A percentile compares a stretch with the other conserved stretches of the same genome.
Conservation (phyloP, 805 yeast genomes). For the Teunomyces pallodes region DNA sequence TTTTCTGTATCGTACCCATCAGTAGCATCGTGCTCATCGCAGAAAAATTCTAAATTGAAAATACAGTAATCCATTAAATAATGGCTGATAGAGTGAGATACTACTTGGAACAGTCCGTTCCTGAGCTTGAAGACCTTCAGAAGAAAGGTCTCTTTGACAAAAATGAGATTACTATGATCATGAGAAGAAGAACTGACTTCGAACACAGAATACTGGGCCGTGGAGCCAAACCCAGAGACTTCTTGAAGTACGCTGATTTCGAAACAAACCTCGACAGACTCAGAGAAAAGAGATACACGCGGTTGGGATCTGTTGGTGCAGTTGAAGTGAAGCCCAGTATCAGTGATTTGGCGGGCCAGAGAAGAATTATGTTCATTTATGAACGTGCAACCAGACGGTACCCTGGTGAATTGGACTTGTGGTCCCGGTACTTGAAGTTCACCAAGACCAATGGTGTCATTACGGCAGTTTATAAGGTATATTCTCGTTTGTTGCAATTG, state of each 20-base stretch:
- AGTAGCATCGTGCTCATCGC: conserved; percentile 1
- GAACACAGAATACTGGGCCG: conserved; percentile 87
- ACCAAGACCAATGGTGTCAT: conserved; percentile 67
- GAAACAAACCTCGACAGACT: conserved; percentile 78
- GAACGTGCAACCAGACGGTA: conserved; percentile 79
- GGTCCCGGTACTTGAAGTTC: conserved; percentile 74
- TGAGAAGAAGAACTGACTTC: conserved; percentile 92
- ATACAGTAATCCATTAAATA: neutral
- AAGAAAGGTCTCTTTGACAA: conserved; percentile 78
- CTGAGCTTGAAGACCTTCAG: conserved; percentile 87
- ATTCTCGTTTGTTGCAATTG: conserved; percentile 72
- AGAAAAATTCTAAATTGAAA: conserved; percentile 2
- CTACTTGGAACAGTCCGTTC: conserved; percentile 68
- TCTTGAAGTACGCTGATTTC: conserved; percentile 71
- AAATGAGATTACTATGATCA: conserved; percentile 76
- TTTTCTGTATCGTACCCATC: neutral
- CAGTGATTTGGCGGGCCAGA: conserved; percentile 83
- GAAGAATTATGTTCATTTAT: conserved; percentile 77
- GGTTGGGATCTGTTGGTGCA: conserved; percentile 56
- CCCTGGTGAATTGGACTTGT: conserved; percentile 72
- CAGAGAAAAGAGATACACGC: conserved; percentile 63
- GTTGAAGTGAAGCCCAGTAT: conserved; percentile 62
- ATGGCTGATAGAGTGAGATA: conserved; percentile 50
- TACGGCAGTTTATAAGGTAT: conserved; percentile 70
- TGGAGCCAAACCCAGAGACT: conserved; percentile 77